A percentile compares a stretch with the other conserved stretches of the same genome.
Evolutionary conservation across 164 flowering plant species (phyloP).

Genomic region (Vitis labrusca): DNA sequence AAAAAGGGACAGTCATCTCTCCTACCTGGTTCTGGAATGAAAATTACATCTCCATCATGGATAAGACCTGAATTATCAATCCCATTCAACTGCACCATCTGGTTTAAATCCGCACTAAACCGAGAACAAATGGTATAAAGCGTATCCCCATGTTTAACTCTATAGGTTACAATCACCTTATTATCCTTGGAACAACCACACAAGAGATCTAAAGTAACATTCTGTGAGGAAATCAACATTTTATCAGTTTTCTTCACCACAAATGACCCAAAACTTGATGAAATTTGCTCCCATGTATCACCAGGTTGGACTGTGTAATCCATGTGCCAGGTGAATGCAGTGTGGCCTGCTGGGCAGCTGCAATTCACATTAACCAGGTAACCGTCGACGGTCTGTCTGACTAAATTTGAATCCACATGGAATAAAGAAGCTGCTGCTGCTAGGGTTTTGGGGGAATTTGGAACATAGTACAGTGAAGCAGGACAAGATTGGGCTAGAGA

Average conservation of each 20-base stretch:
- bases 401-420: slow-evolving; percentile 15
- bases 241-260: slow-evolving; percentile 23
- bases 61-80: slow-evolving; percentile 18
- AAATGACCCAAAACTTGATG: slow-evolving; percentile 27
- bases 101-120: slow-evolving; percentile 17
- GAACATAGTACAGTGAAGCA: slow-evolving; percentile 28
- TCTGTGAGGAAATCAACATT: slow-evolving; percentile 10
- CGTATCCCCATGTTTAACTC: slow-evolving; percentile 26
- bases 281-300: slow-evolving; percentile 30
- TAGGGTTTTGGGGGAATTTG: slow-evolving; percentile 12
- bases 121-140: slow-evolving; percentile 23
- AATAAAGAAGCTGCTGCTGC: slow-evolving; percentile 29
- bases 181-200: slow-evolving; percentile 25
- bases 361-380: slow-evolving; percentile 27
- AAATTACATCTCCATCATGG: slow-evolving; percentile 26
- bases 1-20: not conserved
- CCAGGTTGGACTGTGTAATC: slow-evolving; percentile 21
- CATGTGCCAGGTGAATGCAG: slow-evolving; percentile 22
- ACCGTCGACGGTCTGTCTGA: slow-evolving; percentile 26
- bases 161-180: slow-evolving; percentile 14
- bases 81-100: slow-evolving; percentile 23
- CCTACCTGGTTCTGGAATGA: slow-evolving; percentile 29
- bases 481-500: slow-evolving; percentile 20
- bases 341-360: slow-evolving; percentile 27
- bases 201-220: slow-evolving; percentile 20